These are phyloP conservation scores for Suillus spraguei DNA, from an alignment of 768 basidiomycete genomes.

Conservation along the genomic window DNA sequence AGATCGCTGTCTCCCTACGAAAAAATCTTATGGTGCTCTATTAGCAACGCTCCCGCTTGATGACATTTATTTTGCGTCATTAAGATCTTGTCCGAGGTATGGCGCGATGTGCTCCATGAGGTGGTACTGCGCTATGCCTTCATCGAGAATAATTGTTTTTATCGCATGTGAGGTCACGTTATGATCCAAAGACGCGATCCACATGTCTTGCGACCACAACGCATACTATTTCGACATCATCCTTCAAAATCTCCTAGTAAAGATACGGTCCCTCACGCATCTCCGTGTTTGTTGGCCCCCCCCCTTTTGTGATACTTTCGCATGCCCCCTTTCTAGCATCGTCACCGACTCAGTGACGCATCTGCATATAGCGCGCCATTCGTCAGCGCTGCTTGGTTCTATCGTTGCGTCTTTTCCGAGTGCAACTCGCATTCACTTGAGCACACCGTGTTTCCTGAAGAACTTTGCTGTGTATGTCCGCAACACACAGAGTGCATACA, in stretches of 20 bases:
- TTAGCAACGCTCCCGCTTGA: background rate
- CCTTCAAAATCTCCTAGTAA: slow-evolving; percentile 8
- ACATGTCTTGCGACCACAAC: slow-evolving; percentile 6
- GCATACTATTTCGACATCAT: slow-evolving; percentile 6
- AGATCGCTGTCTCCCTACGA: slow-evolving; percentile 6
- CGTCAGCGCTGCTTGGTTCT: slow-evolving; percentile 9
- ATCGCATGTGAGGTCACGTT: background rate
- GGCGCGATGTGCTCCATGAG: slow-evolving; percentile 12
- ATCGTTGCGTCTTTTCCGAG: slow-evolving; percentile 12
- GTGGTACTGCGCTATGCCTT: slow-evolving; percentile 11
- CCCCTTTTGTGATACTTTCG: slow-evolving; percentile 6
- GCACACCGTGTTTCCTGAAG: slow-evolving; percentile 15
- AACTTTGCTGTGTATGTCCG: too few relatives aligned
- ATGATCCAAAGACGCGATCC: slow-evolving; percentile 7
- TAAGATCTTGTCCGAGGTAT: slow-evolving; percentile 8
- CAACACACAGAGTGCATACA: slow-evolving; percentile 2
- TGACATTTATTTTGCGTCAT: slow-evolving; percentile 9
- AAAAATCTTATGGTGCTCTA: slow-evolving; percentile 8
- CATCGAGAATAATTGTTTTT: slow-evolving; percentile 4
- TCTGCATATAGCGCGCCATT: too few relatives aligned
- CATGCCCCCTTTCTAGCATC: slow-evolving; percentile 3
- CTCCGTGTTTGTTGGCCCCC: slow-evolving; percentile 12
- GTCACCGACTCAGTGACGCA: slow-evolving; percentile 7
- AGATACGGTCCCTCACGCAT: background rate
- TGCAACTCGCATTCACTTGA: slow-evolving; percentile 11